Evolutionary conservation across 257 asterid species (phyloP), one percentile per base, ranked within the genome.

Genomic region (Petrea volubilis): DNA sequence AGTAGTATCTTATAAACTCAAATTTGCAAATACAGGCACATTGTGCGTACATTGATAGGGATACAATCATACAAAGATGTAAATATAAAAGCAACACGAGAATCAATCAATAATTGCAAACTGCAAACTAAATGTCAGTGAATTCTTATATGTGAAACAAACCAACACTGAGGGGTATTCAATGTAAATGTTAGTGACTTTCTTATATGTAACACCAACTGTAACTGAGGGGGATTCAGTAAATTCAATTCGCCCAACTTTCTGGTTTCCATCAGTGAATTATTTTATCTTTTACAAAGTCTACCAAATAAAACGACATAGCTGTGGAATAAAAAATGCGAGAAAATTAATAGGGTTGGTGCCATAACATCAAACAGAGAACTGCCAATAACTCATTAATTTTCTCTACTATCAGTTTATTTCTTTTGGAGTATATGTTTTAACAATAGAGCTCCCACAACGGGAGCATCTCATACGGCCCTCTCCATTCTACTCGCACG

Each of bases 41-140:
- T 25, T 9, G 10, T 15, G 25, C 15, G 17, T 27, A 11, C 8
- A 46, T 15, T 8, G 20, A 25, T 33, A 27, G n/a, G 29, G n/a
- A 33, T 69, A 56, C 21, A 60, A 25, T 23, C 33, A 43, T 62
- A 20, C 74, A 33, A 49, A 52, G 52, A 43, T 33, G 55, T 68
- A 25, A 34, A 64, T 63, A 51, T 28, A 20, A 59, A 72, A 40
- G 43, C 27, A 55, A 64, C 52, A 31, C 43, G 38, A 28, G 29
- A 55, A 56, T 27, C 28, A 53, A 20, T 24, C 38, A 51, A 27
- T 62, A 36, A n/a, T 25, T 50, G 23, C 14, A 51, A 23, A 72
- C 47, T 51, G 40, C 71, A 11, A 29, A 27, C 41, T n/a, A 56
- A 7, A 40, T 7, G 34, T 20, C 10, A 33, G n/a, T n/a, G n/a